Conservation (phyloP, 495 filamentous ascomycete species). For the Lasiosphaeria ovina region DNA sequence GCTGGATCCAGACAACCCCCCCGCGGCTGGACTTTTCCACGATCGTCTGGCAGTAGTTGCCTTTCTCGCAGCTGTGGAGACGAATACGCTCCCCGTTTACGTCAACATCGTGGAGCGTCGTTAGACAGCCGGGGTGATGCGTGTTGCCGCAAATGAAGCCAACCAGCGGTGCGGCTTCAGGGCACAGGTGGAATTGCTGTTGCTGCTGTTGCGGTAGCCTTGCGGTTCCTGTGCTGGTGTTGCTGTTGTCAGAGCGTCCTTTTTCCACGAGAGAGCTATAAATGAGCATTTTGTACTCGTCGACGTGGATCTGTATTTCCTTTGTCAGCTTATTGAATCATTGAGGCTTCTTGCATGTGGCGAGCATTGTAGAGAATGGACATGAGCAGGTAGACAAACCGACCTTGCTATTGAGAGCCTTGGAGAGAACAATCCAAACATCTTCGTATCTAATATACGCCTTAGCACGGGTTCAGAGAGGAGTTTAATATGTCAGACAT, state of each 20-base stretch:
- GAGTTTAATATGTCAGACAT: neutral
- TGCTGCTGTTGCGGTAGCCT: too few species aligned
- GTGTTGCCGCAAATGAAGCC: conserved; percentile 78
- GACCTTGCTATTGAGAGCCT: conserved; percentile 64
- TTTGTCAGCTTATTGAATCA: conserved; percentile 5
- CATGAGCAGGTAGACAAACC: neutral
- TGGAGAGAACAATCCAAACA: conserved; percentile 81
- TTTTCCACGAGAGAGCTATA: conserved; percentile 62
- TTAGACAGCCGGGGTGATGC: conserved; percentile 67
- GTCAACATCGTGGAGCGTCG: conserved; percentile 45
- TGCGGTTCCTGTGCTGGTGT: conserved; percentile 1
- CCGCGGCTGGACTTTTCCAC: conserved; percentile 38
- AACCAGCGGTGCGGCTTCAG: conserved; percentile 64
- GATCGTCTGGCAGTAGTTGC: conserved; percentile 58
- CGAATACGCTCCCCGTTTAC: conserved; percentile 37
- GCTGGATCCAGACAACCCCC: conserved; percentile 68
- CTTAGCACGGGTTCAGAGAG: neutral
- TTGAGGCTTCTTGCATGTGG: neutral
- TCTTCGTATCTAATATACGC: conserved; percentile 61
- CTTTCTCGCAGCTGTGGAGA: conserved; percentile 87
- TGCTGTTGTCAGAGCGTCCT: conserved; percentile 29
- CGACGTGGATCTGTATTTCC: conserved; percentile 67
- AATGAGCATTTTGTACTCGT: conserved; percentile 71
- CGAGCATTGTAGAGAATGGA: too few species aligned
- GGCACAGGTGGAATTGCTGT: conserved; percentile 38